Evolutionary conservation across 169 alveolate genomes (phyloP).

Genomic region (Eimeria praecox): DNA sequence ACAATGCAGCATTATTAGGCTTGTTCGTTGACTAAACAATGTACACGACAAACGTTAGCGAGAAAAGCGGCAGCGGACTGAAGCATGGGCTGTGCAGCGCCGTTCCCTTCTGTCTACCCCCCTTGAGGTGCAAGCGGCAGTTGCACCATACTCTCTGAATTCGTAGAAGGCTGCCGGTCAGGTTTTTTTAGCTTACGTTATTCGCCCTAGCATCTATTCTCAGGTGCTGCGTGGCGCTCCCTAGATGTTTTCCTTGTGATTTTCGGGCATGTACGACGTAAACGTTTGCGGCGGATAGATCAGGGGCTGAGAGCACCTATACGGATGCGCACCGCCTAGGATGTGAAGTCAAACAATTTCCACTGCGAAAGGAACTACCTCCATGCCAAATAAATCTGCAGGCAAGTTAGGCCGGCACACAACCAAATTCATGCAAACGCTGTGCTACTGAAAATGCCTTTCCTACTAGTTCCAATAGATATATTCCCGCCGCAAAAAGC

Average conservation of each 20-base stretch:
- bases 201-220: neutral
- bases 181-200: neutral
- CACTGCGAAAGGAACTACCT: neutral
- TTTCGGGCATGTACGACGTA: neutral
- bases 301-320: neutral
- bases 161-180: neutral
- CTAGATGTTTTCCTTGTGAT: neutral
- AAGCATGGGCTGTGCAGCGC: neutral
- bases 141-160: neutral
- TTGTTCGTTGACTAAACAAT: neutral
- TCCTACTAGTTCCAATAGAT: neutral
- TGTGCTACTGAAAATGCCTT: neutral
- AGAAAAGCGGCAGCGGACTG: neutral
- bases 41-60: no score
- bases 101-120: neutral
- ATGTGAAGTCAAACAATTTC: neutral
- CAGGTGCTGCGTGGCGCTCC: neutral
- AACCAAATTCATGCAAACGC: neutral
- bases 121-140: no score
- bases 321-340: neutral
- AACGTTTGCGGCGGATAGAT: neutral
- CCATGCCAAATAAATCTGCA: neutral
- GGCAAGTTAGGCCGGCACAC: neutral
- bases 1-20: neutral
- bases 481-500: neutral